phyloP scores from a whole-genome alignment of 1,139 yeast species.

The Arxiozyma heterogenica region DNA sequence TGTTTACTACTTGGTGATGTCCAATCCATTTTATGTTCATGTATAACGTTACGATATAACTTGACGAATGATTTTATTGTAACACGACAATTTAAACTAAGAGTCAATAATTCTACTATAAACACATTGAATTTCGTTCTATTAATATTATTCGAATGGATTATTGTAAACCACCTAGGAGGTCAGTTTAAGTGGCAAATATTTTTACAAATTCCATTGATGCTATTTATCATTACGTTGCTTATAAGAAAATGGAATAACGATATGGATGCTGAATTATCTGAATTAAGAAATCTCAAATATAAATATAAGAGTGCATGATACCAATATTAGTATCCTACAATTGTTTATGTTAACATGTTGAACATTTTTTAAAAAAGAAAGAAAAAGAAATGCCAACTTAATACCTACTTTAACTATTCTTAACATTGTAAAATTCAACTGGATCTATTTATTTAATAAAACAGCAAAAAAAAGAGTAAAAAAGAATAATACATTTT shows the following conservation, averaged over 20 bases:
- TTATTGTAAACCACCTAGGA: constrained; percentile 10
- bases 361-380: no score
- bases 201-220: constrained; percentile 21
- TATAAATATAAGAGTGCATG: constrained; percentile 28
- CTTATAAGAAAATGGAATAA: constrained; percentile 18
- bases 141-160: constrained; percentile 21
- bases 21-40: constrained; percentile 24
- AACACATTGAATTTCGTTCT: constrained; percentile 18
- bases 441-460: no score
- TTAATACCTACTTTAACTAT: not conserved
- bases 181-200: constrained; percentile 7
- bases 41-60: constrained; percentile 22
- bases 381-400: not conserved
- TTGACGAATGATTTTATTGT: constrained; percentile 16
- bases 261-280: constrained; percentile 20
- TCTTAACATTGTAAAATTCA: no score
- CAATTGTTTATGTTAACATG: not conserved
- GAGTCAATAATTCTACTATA: constrained; percentile 15
- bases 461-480: not conserved
- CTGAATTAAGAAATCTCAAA: constrained; percentile 18
- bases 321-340: not conserved
- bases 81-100: constrained; percentile 12
- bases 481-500: not conserved
- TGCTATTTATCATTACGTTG: constrained; percentile 17
- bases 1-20: constrained; percentile 15